Evolutionary conservation across 1,284 basidiomycete species (phyloP).

Genomic region (Afroboletus lepidellus): DNA sequence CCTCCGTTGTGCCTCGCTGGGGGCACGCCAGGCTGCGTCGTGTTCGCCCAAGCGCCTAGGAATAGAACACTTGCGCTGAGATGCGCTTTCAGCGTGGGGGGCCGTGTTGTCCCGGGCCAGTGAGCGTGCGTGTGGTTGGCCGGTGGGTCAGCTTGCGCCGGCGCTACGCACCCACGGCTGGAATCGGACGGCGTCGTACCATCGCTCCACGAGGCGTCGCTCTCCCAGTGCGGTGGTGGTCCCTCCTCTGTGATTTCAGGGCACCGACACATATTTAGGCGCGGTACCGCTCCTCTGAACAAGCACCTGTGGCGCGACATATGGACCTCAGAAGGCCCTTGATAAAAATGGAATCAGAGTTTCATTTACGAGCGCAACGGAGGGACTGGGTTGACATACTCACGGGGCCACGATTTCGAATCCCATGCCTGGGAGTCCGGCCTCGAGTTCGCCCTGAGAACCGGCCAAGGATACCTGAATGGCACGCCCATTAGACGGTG

Average conservation of each 20-base stretch:
- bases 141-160: too few species aligned
- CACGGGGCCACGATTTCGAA: conserved; percentile 14
- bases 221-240: neutral
- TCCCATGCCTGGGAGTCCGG: conserved; percentile 24
- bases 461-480: conserved; percentile 2
- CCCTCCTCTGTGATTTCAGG: neutral
- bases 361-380: conserved; percentile 11
- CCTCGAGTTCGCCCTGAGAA: conserved; percentile 16
- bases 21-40: too few species aligned
- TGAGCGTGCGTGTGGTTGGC: too few species aligned
- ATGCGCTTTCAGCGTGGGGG: too few species aligned
- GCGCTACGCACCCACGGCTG: too few species aligned
- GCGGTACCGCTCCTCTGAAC: conserved; percentile 11
- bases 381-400: conserved; percentile 12
- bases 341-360: conserved; percentile 22
- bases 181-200: too few species aligned
- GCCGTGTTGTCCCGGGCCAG: too few species aligned
- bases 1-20: too few species aligned
- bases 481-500: conserved; percentile 10
- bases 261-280: conserved; percentile 8
- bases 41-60: too few species aligned
- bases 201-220: neutral
- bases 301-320: conserved; percentile 1
- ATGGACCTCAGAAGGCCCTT: neutral
- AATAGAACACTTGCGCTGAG: too few species aligned